Conservation (phyloP, 768 basidiomycete genomes). For the Cubamyces lactineus region DNA sequence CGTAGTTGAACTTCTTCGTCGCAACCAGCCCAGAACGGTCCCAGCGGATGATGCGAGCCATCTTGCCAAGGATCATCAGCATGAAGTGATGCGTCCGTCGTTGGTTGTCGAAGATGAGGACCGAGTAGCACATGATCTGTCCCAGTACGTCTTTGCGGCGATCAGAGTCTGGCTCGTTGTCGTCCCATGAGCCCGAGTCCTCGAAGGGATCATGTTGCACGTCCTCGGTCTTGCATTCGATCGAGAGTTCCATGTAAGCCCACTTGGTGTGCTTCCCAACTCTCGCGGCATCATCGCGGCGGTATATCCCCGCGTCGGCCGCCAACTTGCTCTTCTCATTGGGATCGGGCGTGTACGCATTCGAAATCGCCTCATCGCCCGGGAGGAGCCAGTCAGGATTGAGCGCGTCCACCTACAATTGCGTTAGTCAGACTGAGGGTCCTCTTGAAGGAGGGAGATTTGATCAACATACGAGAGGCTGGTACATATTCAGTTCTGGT, state of each 20-base stretch:
- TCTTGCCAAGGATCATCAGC: constrained; percentile 3
- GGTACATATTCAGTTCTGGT: not conserved
- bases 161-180: not conserved
- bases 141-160: not conserved
- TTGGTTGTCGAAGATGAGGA: constrained; percentile 1
- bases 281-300: not conserved
- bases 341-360: not conserved
- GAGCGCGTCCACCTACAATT: not conserved
- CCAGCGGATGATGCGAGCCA: constrained; percentile 12
- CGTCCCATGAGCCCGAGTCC: not conserved
- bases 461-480: not conserved
- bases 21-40: constrained; percentile 3
- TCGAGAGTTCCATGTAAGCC: constrained; percentile 2
- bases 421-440: not conserved
- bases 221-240: constrained; percentile 7
- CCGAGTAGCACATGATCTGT: constrained; percentile 3
- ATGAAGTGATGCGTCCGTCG: constrained; percentile 9
- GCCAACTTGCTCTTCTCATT: not conserved
- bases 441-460: too few relatives aligned
- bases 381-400: not conserved
- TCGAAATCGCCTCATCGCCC: not conserved
- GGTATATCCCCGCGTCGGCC: not conserved
- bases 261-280: not conserved
- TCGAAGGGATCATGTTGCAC: constrained; percentile 6
- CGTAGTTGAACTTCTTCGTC: constrained; percentile 15